Base-by-base conservation (phyloP, 805 yeast genomes). In the Danielia reshetovae region DNA sequence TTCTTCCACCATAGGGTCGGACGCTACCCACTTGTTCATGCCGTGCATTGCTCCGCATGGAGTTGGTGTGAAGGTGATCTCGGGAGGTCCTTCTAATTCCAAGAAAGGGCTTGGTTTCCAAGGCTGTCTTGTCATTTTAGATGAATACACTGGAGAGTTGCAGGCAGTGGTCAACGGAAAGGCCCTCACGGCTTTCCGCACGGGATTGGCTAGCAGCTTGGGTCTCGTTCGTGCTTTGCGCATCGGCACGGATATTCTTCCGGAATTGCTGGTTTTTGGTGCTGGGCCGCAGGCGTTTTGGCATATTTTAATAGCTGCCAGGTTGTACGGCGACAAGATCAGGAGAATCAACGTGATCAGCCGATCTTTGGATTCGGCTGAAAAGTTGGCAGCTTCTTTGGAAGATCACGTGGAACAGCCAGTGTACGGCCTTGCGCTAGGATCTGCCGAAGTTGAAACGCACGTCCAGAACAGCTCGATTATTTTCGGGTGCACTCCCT, bases 221-320 rank as follows among this genome's bases (percentile, higher is more conserved):
- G 74, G 75, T 0, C 48, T 79, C 37, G 57, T 54, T 9, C 22
- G 9, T 19, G 22, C 9, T 9, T 19, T 19, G 9, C 7, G 22
- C 9, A 7, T 9, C 9, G 43, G 36, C 4, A 29, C 41, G 10
- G 34, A 35, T n/a, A 37, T 27, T 18, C 42, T 59, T 13, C 55
- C 59, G 0, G 55, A 51, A 22, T 22, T 64, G 27, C 45, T 61
- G 18, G 75, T 72, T 11, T 75, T 74, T 49, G 87, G 86, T 1
- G 74, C 74, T 18, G 87, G 86, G 0, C 65, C 68, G 23, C 85
- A 80, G 53, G 80, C 79, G 0, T 69, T 65, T 42, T 80, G 87
- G 87, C 86, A 80, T 49, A 59, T 68, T 23, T 65, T 61, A 46
- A 57, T 70, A 36, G 65, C 73, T 4, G 50, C 68, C 30, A 36